phyloP scores from a whole-genome alignment of 2,329 filamentous ascomycete genomes.

The Celoporthe dispersa region DNA sequence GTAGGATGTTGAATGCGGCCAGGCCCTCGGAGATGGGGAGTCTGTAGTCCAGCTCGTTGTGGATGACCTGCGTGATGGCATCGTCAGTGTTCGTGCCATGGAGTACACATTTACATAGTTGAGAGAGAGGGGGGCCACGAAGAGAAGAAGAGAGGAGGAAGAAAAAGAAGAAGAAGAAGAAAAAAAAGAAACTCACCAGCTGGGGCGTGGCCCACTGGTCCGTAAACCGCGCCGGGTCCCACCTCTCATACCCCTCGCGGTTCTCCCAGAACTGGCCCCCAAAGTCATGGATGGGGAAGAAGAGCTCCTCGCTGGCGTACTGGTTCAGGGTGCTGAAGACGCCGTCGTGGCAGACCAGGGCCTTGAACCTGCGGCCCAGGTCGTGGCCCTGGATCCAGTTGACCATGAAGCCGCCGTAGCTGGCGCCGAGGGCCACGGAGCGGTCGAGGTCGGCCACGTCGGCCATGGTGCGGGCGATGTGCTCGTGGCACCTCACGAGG shows the following conservation, averaged over 20 bases:
- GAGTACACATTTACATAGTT: background rate
- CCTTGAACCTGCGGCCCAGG: slow-evolving; percentile 83
- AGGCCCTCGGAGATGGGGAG: slow-evolving; percentile 56
- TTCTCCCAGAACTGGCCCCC: slow-evolving; percentile 65
- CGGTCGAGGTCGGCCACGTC: slow-evolving; percentile 69
- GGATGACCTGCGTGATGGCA: slow-evolving; percentile 55
- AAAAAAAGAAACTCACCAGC: slow-evolving; percentile 58
- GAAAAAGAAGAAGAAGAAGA: no score
- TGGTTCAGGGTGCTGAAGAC: slow-evolving; percentile 74
- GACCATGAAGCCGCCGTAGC: slow-evolving; percentile 78
- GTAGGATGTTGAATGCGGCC: slow-evolving; percentile 73
- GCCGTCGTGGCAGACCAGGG: slow-evolving; percentile 86
- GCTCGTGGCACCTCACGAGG: slow-evolving; percentile 76
- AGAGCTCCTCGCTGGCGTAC: slow-evolving; percentile 70
- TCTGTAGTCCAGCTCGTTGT: slow-evolving; percentile 72
- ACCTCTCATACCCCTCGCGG: slow-evolving; percentile 67
- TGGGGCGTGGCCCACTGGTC: slow-evolving; percentile 84
- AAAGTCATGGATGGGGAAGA: slow-evolving; percentile 72
- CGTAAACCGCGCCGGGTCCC: slow-evolving; percentile 68
- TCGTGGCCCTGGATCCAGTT: slow-evolving; percentile 92
- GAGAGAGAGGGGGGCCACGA: background rate
- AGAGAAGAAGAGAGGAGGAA: no score
- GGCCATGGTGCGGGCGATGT: slow-evolving; percentile 66
- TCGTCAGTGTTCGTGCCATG: background rate
- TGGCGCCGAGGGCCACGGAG: slow-evolving; percentile 75